phyloP scores from a whole-genome alignment of 2,329 filamentous ascomycete genomes.

The Neoascochyta sp. region DNA sequence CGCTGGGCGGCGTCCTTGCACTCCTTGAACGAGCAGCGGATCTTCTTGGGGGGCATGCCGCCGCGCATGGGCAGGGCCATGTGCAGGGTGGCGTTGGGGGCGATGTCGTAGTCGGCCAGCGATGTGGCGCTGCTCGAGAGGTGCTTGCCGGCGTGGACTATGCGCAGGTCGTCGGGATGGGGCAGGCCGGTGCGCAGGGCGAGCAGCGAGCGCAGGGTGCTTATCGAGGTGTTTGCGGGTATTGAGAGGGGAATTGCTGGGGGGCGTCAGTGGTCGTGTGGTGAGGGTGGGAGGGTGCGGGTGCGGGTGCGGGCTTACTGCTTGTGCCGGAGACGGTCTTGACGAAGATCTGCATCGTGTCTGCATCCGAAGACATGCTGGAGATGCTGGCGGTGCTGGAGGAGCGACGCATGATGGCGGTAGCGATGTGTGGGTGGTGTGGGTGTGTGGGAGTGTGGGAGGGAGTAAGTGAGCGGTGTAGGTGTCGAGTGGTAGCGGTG shows the following conservation, averaged over 20 bases:
- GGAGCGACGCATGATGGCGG: constrained; percentile 32
- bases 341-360: constrained; percentile 60
- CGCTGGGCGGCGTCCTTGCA: constrained; percentile 85
- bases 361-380: constrained; percentile 43
- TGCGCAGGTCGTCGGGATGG: constrained; percentile 49
- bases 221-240: constrained; percentile 52
- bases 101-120: constrained; percentile 48
- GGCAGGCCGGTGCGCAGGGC: constrained; percentile 55
- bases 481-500: constrained; percentile 3
- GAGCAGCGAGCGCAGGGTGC: constrained; percentile 55
- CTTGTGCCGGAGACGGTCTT: constrained; percentile 54
- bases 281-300: constrained; percentile 5
- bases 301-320: constrained; percentile 45
- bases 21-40: constrained; percentile 82
- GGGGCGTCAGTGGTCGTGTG: constrained; percentile 16
- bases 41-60: constrained; percentile 65
- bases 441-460: constrained; percentile 3
- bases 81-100: constrained; percentile 51
- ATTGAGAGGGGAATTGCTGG: constrained; percentile 57
- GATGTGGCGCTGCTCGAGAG: constrained; percentile 44
- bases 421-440: constrained; percentile 4
- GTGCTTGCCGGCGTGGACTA: constrained; percentile 58
- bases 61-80: constrained; percentile 56
- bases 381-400: constrained; percentile 43
- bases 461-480: constrained; percentile 9